Base-by-base conservation (phyloP, 83 land plant species). In the Diphasiastrum complanatum region DNA sequence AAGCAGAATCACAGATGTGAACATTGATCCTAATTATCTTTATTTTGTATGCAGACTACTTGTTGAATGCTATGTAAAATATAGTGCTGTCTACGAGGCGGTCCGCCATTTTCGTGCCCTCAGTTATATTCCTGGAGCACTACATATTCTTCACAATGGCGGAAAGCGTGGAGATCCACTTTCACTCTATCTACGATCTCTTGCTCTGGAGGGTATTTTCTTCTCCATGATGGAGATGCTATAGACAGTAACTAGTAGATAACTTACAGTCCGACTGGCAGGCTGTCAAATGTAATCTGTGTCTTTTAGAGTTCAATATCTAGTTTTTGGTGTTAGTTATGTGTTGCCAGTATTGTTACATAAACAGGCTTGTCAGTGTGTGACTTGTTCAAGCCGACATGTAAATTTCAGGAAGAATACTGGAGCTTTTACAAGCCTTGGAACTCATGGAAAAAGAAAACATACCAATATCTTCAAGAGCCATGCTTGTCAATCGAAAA, bases 81-180 rank as follows among this genome's bases (percentile, higher is more conserved):
- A 86, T 59, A 79, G 84, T 68, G 76, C 71, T 33, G 45, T 79
- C 34, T 51, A 63, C 45, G 99, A 95, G 77, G 97, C 99, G 23
- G 75, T 95, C 22, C 81, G 99, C 1, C 97, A 95, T 70, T 95
- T 95, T 61, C 97, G 92, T 49, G 97, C 90, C 33, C 79, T 95
- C 4, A 79, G 72, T 65, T 64, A 46, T 43, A 56, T 72, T 51
- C 81, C 82, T 27, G 90, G 87, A 5, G 84, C 85, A 24, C 77
- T 79, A 34, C 68, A 50, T 43, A 55, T 75, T 65, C 74, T 95
- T 24, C 79, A 79, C 32, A 76, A 79, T 72, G 90, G 83, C 27
- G 99, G 99, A 37, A 78, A 85, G 33, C 67, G 75, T 77, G 93
- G 85, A 1, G 99, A 95, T 75, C 97, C 99, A 2, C 84, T 95